phyloP scores from a whole-genome alignment of 2,329 filamentous ascomycete species.

The Colletotrichum tanaceti region DNA sequence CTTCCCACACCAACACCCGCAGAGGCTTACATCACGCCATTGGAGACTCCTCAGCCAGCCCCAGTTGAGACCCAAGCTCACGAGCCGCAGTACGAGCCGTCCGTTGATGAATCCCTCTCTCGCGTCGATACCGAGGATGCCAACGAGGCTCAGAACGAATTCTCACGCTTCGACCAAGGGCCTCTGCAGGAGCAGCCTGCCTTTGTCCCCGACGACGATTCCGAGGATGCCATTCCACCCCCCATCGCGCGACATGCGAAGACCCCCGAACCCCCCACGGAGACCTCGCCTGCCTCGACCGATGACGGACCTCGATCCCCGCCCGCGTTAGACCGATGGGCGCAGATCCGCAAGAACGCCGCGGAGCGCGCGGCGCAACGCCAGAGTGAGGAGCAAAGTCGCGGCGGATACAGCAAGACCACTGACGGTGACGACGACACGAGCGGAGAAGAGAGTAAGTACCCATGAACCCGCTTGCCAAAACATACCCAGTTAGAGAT shows the following conservation, averaged over 20 bases:
- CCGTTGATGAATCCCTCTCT: constrained; percentile 63
- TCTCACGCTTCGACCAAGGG: constrained; percentile 84
- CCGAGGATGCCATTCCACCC: constrained; percentile 62
- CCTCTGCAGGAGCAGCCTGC: constrained; percentile 88
- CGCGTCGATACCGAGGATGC: constrained; percentile 70
- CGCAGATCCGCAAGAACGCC: constrained; percentile 94
- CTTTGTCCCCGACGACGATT: constrained; percentile 73
- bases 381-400: constrained; percentile 73
- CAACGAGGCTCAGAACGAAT: constrained; percentile 69
- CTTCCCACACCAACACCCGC: constrained; percentile 39
- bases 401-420: constrained; percentile 66
- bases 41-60: constrained; percentile 38
- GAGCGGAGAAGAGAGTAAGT: constrained; percentile 94
- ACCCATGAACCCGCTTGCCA: not conserved
- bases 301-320: constrained; percentile 45
- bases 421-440: constrained; percentile 83
- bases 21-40: constrained; percentile 38
- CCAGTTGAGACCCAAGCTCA: constrained; percentile 38
- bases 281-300: constrained; percentile 45
- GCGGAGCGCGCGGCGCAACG: constrained; percentile 79
- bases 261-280: constrained; percentile 44
- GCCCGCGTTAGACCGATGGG: constrained; percentile 83
- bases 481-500: not conserved
- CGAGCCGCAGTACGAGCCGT: constrained; percentile 58
- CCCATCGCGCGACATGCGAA: constrained; percentile 61